These are phyloP conservation scores for Allium cepa DNA, from an alignment of 106 monocot species.

Conservation along the genomic window DNA sequence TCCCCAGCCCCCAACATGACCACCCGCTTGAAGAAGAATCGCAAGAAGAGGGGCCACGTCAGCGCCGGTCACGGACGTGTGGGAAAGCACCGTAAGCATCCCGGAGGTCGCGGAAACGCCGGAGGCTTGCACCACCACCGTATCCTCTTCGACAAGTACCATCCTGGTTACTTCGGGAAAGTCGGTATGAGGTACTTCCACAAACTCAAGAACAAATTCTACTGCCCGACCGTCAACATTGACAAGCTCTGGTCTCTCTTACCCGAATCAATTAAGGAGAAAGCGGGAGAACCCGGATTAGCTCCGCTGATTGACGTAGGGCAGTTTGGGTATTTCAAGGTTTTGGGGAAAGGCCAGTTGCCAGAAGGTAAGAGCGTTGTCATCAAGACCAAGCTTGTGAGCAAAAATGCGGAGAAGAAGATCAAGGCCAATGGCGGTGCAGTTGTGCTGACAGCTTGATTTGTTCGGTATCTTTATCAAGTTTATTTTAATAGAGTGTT, in stretches of 20 bases:
- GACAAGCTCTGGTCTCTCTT: conserved; percentile 45
- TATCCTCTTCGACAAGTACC: conserved; percentile 40
- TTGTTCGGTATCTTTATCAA: no score
- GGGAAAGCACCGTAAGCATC: conserved; percentile 48
- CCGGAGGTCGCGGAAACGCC: conserved; percentile 45
- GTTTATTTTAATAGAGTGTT: no score
- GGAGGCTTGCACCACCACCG: conserved; percentile 41
- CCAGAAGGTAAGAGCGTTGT: conserved; percentile 19
- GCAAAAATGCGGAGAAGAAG: conserved; percentile 42
- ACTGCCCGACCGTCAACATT: conserved; percentile 36
- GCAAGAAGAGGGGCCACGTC: conserved; percentile 47
- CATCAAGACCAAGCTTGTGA: conserved; percentile 38
- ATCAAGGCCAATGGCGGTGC: conserved; percentile 39
- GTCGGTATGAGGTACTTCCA: conserved; percentile 46
- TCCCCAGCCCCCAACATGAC: conserved; percentile 19
- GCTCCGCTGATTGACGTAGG: conserved; percentile 35
- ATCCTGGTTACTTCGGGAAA: conserved; percentile 36
- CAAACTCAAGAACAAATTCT: conserved; percentile 36
- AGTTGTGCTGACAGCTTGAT: conserved; percentile 34
- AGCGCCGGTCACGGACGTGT: conserved; percentile 40
- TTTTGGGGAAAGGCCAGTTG: conserved; percentile 33
- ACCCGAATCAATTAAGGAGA: conserved; percentile 30
- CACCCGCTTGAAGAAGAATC: conserved; percentile 45
- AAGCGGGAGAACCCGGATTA: not conserved
- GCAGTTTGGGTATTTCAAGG: conserved; percentile 42